These are phyloP conservation scores for Lichina pygmaea DNA, from an alignment of 495 filamentous ascomycete species.

Conservation along the genomic window DNA sequence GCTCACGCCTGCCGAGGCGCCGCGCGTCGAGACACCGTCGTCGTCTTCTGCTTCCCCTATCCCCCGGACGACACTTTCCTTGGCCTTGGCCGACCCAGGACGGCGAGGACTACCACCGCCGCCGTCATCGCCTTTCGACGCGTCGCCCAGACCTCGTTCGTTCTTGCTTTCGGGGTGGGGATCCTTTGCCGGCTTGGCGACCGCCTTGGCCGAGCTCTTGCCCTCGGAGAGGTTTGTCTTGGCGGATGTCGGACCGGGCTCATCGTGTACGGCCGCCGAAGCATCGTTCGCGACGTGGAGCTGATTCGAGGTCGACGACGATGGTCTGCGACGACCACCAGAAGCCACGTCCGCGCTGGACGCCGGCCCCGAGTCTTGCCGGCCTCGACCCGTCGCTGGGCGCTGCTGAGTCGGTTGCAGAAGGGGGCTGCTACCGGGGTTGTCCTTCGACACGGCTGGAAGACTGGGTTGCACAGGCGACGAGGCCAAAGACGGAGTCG, in stretches of 20 bases:
- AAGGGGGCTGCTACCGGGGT: constrained; percentile 17
- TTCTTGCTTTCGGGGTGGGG: constrained; percentile 8
- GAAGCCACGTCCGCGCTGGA: background rate
- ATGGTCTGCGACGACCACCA: constrained; percentile 23
- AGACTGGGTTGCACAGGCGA: constrained; percentile 21
- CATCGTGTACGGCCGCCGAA: constrained; percentile 7
- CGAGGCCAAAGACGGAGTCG: constrained; percentile 42
- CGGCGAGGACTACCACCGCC: no score
- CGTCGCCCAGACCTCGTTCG: constrained; percentile 9
- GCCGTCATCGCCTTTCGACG: constrained; percentile 9
- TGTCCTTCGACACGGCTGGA: constrained; percentile 10
- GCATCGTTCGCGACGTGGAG: constrained; percentile 1
- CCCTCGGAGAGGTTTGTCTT: constrained; percentile 10
- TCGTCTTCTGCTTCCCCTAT: constrained; percentile 7
- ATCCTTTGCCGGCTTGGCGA: constrained; percentile 8
- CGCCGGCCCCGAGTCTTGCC: background rate
- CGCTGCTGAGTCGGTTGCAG: constrained; percentile 21
- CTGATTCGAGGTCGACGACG: constrained; percentile 27
- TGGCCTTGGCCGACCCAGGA: no score
- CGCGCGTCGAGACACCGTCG: background rate
- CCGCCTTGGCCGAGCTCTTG: constrained; percentile 14
- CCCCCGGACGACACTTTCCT: background rate
- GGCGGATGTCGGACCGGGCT: constrained; percentile 14
- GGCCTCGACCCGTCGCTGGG: constrained; percentile 34
- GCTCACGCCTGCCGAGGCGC: no score